Evolutionary conservation across 192 early-diverging fungal species (phyloP).

Genomic region (Coemansia sp.): DNA sequence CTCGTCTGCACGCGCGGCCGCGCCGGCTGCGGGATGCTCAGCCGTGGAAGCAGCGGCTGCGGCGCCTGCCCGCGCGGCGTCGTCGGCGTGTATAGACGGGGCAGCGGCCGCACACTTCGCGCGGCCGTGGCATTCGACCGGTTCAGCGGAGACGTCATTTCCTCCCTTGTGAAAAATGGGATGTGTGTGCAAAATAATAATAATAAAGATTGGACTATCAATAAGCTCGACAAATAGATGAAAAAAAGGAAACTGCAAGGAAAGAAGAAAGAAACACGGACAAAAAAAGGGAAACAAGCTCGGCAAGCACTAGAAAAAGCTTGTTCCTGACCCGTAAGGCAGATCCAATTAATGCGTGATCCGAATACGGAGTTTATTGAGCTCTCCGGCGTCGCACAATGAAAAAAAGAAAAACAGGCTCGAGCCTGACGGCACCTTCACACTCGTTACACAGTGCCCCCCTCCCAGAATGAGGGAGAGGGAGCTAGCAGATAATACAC

Average conservation of each 20-base stretch:
- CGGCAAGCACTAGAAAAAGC: too few relatives aligned
- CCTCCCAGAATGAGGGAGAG: not conserved
- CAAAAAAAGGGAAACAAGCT: too few relatives aligned
- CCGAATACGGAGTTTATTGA: not conserved
- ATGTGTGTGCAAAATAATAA: too few relatives aligned
- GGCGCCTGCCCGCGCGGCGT: constrained; percentile 40
- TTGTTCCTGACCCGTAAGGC: not conserved
- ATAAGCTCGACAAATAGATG: not conserved
- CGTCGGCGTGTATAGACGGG: constrained; percentile 40
- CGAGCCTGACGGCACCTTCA: not conserved
- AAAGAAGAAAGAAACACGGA: not conserved
- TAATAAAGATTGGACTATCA: too few relatives aligned
- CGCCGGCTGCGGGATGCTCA: not conserved
- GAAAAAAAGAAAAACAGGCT: constrained; percentile 3
- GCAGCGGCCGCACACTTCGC: constrained; percentile 15
- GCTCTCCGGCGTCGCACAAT: too few relatives aligned
- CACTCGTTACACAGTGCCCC: not conserved
- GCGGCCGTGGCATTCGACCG: constrained; percentile 51
- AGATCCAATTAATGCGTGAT: not conserved
- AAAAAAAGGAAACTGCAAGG: not conserved
- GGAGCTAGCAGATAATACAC: constrained; percentile 12
- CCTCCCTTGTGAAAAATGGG: too few relatives aligned
- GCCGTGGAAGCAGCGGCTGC: constrained; percentile 14
- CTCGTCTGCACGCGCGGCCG: constrained; percentile 19
- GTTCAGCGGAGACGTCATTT: constrained; percentile 49